Base-by-base conservation (phyloP, 1,284 basidiomycete genomes). In the Marasmius fiardii region DNA sequence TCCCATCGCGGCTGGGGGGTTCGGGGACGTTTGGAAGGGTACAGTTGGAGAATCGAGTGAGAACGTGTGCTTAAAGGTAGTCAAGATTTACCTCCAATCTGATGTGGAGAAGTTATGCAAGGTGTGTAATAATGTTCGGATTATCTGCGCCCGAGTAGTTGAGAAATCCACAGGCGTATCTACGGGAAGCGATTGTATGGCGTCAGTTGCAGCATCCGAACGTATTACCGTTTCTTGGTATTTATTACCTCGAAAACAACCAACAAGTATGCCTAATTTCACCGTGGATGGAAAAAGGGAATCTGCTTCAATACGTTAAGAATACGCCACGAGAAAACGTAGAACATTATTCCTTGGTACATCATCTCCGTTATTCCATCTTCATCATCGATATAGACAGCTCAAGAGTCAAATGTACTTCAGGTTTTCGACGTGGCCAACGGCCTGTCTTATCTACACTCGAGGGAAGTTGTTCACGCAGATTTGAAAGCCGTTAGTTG, bases 181-280 rank as follows among this genome's bases (percentile, higher is more conserved):
- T 48, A 33, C 45, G 44, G 11, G 53, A 54, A 49, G 39, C 23
- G 7, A 28, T 35, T 21, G 18, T 54, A 24, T 54, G 53, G 53
- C 24, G 43, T 11, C 53, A 49, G 20, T 14, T 49, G 26, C 48
- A 39, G 24, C 53, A 54, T 37, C 31, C 43, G 23, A 54, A 49
- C 33, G 5, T 54, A 21, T 33, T 54, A 4, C 53, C 43, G 14
- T 54, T 47, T 34, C 20, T 54, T 14, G 53, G 53, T 10, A 33
- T 54, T 3, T 34, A 49, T 45, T 34, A 43, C 16, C 28, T 48
- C 55, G 52, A 43, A 39, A 43, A 49, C 47, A 43, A 51, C 52
- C 47, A 33, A 48, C 57, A 59, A n/a, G 52, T 54, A 34, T 54
- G 53, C 33, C 14, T 54, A 18, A 43, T 54, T 21, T 54, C 53